These are phyloP conservation scores for Apophysomyces ossiformis DNA, from an alignment of 371 early-diverging fungal species.

Conservation along the genomic window DNA sequence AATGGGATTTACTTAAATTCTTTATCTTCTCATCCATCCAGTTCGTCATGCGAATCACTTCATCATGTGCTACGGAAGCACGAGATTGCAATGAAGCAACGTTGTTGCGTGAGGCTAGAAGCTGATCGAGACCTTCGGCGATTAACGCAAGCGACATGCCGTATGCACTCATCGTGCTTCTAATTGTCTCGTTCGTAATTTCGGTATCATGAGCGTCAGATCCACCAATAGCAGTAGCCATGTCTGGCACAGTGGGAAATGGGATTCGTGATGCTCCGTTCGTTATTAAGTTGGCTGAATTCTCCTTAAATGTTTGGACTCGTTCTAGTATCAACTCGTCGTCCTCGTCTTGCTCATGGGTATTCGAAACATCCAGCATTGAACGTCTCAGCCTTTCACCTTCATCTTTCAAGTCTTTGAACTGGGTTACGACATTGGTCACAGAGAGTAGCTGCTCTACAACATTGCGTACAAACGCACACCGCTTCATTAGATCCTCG, in stretches of 20 bases:
- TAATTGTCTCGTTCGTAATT: conserved; percentile 23
- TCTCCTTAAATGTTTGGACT: conserved; percentile 41
- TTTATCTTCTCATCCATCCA: conserved; percentile 48
- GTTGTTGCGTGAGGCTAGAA: conserved; percentile 41
- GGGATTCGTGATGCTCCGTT: conserved; percentile 32
- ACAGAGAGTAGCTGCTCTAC: conserved; percentile 34
- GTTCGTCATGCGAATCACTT: conserved; percentile 36
- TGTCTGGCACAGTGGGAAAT: conserved; percentile 28
- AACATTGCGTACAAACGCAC: conserved; percentile 27
- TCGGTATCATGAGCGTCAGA: conserved; percentile 19
- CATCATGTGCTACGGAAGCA: conserved; percentile 43
- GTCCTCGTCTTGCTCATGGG: conserved; percentile 26
- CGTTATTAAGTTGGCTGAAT: conserved; percentile 39
- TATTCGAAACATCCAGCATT: conserved; percentile 21
- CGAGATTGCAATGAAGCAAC: conserved; percentile 44
- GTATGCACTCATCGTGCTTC: conserved; percentile 21
- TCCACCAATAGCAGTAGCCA: conserved; percentile 13
- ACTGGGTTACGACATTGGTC: conserved; percentile 20
- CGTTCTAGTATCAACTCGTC: conserved; percentile 20
- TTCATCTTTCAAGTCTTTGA: conserved; percentile 19
- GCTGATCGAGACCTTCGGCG: conserved; percentile 37
- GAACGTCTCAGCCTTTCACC: conserved; percentile 23
- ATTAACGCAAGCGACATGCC: conserved; percentile 29
- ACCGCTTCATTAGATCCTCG: conserved; percentile 29
- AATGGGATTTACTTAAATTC: conserved; percentile 21